Percentiles rank a stretch among this genome's conserved stretches.
phyloP scores from a whole-genome alignment of 2,329 filamentous ascomycete species.

The Geosmithia putterillii region DNA sequence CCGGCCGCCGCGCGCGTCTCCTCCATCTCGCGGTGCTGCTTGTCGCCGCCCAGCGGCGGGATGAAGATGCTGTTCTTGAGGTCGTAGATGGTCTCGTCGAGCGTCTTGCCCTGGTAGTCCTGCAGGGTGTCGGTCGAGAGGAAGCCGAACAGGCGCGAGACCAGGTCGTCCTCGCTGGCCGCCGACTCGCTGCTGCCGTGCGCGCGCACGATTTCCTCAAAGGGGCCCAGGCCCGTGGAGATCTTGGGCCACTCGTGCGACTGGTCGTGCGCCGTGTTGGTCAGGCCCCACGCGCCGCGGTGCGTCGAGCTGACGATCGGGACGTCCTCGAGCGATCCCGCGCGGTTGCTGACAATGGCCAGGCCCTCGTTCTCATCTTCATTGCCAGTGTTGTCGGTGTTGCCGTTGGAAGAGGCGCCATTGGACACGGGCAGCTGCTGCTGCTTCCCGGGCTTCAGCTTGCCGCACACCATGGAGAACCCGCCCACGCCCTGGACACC shows the following conservation, averaged over 20 bases:
- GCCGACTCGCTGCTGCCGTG: not conserved
- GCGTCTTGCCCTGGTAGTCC: conserved; percentile 23
- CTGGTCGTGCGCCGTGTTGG: conserved; percentile 47
- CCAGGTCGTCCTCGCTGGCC: conserved; percentile 32
- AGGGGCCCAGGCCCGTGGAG: conserved; percentile 8
- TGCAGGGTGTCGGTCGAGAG: conserved; percentile 47
- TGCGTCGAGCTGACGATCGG: conserved; percentile 43
- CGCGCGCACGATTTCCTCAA: conserved; percentile 1
- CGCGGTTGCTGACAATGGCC: conserved; percentile 51
- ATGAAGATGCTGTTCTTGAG: conserved; percentile 51
- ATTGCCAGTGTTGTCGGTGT: too few relatives aligned
- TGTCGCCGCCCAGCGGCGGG: conserved; percentile 39
- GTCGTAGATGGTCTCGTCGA: conserved; percentile 39
- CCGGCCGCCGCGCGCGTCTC: conserved; percentile 15
- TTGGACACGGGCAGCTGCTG: too few relatives aligned
- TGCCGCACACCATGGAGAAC: conserved; percentile 55
- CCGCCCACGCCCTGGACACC: conserved; percentile 51
- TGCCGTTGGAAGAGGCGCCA: too few relatives aligned
- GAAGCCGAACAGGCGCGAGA: conserved; percentile 38
- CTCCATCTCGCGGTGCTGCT: conserved; percentile 31
- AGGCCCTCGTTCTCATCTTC: conserved; percentile 31
- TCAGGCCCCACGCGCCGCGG: conserved; percentile 44
- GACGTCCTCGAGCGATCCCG: conserved; percentile 37
- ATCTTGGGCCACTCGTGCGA: conserved; percentile 50
- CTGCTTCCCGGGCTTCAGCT: conserved; percentile 24